Evolutionary conservation across 257 asterid genomes (phyloP).

Genomic region (Petunia axillaris): DNA sequence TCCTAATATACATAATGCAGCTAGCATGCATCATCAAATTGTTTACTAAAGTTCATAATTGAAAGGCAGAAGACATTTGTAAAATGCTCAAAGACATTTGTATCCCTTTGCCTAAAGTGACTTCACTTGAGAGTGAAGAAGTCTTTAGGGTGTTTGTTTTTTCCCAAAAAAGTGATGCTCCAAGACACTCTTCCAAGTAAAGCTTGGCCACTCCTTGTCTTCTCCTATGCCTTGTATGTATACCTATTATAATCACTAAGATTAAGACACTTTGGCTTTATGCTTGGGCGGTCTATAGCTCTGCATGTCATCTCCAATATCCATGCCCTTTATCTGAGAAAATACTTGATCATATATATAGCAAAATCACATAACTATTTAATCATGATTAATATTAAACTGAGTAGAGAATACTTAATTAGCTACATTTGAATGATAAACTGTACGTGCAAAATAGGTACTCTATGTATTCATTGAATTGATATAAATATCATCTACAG

Average conservation of each 20-base stretch:
- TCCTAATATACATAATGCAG: neutral
- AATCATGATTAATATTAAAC: too few species aligned
- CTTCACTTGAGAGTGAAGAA: slow-evolving; percentile 64
- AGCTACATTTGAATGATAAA: too few species aligned
- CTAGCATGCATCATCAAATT: neutral
- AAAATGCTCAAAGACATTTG: neutral
- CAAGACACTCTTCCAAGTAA: slow-evolving; percentile 40
- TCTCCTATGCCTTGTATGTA: slow-evolving; percentile 34
- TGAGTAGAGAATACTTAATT: too few species aligned
- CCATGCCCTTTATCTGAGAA: slow-evolving; percentile 29
- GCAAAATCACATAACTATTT: too few species aligned
- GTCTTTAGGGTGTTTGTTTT: neutral
- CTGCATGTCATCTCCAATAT: slow-evolving; percentile 29
- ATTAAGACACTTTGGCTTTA: slow-evolving; percentile 53
- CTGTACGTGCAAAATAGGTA: too few species aligned
- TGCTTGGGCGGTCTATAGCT: slow-evolving; percentile 33
- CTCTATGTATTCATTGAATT: too few species aligned
- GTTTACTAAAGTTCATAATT: neutral
- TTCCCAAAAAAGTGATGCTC: slow-evolving; percentile 43
- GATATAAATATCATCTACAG: too few species aligned
- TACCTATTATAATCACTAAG: slow-evolving; percentile 34
- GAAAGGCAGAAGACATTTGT: neutral
- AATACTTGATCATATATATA: too few species aligned
- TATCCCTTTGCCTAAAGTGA: slow-evolving; percentile 41
- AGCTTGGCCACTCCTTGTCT: slow-evolving; percentile 63